These are phyloP conservation scores for Cocos nucifera DNA, from an alignment of 176 grass and related monocot genomes.

Conservation along the genomic window DNA sequence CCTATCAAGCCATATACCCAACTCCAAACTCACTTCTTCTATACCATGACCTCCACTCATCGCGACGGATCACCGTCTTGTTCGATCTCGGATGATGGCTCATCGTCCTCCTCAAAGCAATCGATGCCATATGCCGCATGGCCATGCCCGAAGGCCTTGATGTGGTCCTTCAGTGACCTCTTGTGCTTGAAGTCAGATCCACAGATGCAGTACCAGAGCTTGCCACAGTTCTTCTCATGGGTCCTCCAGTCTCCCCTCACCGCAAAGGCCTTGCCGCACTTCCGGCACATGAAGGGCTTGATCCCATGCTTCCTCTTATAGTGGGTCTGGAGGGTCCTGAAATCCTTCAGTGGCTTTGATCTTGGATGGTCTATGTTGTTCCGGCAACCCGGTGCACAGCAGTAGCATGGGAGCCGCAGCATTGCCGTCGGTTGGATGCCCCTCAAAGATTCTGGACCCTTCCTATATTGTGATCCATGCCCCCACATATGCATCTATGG, in stretches of 20 bases:
- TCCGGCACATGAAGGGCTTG: slow-evolving; percentile 96
- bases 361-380: slow-evolving; percentile 98
- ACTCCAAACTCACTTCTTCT: too few relatives aligned
- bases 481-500: slow-evolving; percentile 99
- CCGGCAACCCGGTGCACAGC: slow-evolving; percentile 88
- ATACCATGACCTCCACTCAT: too few relatives aligned
- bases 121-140: slow-evolving; percentile 46
- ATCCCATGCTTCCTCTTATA: slow-evolving; percentile 99
- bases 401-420: slow-evolving; percentile 91
- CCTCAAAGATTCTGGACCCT: slow-evolving; percentile 84
- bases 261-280: slow-evolving; percentile 93
- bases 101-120: slow-evolving; percentile 18
- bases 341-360: slow-evolving; percentile 91
- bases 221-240: slow-evolving; percentile 99
- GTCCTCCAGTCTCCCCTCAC: slow-evolving; percentile 97
- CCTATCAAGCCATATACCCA: too few relatives aligned
- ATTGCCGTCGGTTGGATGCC: slow-evolving; percentile 97
- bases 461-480: slow-evolving; percentile 92
- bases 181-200: slow-evolving; percentile 99
- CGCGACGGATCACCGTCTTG: neutral
- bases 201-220: slow-evolving; percentile 97
- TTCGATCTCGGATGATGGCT: slow-evolving; percentile 10
- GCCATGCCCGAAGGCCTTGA: slow-evolving; percentile 70
- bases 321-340: slow-evolving; percentile 94
- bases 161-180: slow-evolving; percentile 94